phyloP scores from a whole-genome alignment of 1,139 yeast species.

The Hemisphaericaspora xylanilytica region DNA sequence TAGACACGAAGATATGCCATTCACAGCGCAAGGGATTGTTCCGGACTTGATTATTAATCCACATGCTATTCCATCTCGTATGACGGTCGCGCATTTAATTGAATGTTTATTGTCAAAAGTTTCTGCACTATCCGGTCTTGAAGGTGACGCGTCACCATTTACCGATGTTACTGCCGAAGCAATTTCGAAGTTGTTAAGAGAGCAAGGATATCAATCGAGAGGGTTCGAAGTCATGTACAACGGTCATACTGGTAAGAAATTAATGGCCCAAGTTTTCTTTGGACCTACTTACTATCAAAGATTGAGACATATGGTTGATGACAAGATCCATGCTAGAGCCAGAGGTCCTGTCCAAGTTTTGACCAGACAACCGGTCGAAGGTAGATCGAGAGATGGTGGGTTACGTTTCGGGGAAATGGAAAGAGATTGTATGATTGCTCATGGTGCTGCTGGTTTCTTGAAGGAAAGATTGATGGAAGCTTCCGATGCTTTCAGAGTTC shows the following conservation, averaged over 20 bases:
- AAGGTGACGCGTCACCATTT: conserved; percentile 99
- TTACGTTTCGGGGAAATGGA: conserved; percentile 99
- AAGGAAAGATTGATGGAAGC: conserved; percentile 98
- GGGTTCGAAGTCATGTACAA: conserved; percentile 98
- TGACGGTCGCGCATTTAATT: conserved; percentile 99
- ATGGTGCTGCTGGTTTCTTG: conserved; percentile 97
- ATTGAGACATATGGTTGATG: conserved; percentile 98
- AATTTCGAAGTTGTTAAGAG: conserved; percentile 83
- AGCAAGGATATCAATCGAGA: conserved; percentile 95
- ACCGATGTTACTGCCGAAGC: conserved; percentile 98
- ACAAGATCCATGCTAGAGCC: conserved; percentile 98
- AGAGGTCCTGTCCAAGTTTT: conserved; percentile 98
- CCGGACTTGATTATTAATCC: conserved; percentile 98
- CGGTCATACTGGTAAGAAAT: conserved; percentile 97
- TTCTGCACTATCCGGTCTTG: conserved; percentile 90
- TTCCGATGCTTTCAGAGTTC: conserved; percentile 97
- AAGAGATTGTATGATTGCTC: conserved; percentile 99
- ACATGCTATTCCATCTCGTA: conserved; percentile 99
- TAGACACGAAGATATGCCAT: conserved; percentile 98
- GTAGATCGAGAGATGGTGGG: conserved; percentile 99
- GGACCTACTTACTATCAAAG: conserved; percentile 99
- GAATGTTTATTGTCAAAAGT: conserved; percentile 96
- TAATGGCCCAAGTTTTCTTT: conserved; percentile 97
- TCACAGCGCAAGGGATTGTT: conserved; percentile 92
- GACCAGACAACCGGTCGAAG: conserved; percentile 99